Conservation (phyloP, 768 basidiomycete species). For the Cystobasidium tubakii region DNA sequence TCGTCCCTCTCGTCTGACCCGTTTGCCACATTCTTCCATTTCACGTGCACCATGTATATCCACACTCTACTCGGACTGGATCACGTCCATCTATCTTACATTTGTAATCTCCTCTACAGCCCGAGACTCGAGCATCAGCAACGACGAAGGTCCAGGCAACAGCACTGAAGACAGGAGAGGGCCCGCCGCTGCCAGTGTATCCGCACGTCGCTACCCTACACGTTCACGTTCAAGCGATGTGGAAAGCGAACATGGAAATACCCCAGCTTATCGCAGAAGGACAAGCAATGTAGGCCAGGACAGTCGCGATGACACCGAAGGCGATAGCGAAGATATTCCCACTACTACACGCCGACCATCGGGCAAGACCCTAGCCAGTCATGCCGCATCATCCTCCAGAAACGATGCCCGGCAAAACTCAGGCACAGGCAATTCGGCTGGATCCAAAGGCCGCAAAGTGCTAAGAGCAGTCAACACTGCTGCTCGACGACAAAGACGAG, state of each 20-base stretch:
- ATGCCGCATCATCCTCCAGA: too few species aligned
- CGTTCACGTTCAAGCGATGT: not conserved
- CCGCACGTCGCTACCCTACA: not conserved
- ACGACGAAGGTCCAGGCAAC: not conserved
- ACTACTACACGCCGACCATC: not conserved
- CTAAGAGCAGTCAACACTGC: not conserved
- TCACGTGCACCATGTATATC: not conserved
- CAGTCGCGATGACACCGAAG: not conserved
- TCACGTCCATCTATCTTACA: too few species aligned
- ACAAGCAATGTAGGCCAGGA: not conserved
- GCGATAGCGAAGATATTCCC: not conserved
- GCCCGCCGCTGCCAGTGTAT: not conserved
- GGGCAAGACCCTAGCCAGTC: not conserved
- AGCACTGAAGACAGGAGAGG: not conserved
- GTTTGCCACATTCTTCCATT: slow-evolving; percentile 2
- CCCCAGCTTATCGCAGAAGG: not conserved
- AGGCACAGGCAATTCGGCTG: too few species aligned
- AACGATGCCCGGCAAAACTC: too few species aligned
- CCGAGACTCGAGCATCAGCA: not conserved
- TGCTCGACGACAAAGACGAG: not conserved
- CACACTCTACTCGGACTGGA: not conserved
- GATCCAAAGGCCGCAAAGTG: not conserved
- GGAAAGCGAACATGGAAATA: not conserved
- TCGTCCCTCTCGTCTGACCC: not conserved
- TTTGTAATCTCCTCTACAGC: too few species aligned